Percentiles rank a stretch among this genome's conserved stretches.
Conservation (phyloP, 495 filamentous ascomycete genomes). For the Bathelium albidoporum region DNA sequence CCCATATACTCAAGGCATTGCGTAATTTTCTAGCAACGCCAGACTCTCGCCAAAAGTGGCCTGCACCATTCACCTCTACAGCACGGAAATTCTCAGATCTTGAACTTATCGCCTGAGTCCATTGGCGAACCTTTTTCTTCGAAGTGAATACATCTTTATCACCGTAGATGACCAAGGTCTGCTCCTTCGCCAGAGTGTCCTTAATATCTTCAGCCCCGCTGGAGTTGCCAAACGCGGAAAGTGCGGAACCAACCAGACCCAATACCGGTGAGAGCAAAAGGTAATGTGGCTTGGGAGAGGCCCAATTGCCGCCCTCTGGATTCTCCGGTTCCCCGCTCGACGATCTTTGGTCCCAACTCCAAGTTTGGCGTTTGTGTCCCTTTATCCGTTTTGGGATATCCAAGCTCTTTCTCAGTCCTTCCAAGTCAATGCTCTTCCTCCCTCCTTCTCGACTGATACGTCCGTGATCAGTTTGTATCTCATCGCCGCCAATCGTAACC, state of each 20-base stretch:
- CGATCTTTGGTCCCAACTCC: neutral
- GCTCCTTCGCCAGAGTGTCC: conserved; percentile 28
- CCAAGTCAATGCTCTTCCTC: conserved; percentile 4
- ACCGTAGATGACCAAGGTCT: conserved; percentile 67
- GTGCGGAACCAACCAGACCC: conserved; percentile 49
- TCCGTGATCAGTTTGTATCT: conserved; percentile 21
- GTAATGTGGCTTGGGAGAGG: conserved; percentile 40
- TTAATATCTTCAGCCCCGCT: conserved; percentile 11
- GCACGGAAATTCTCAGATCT: conserved; percentile 35
- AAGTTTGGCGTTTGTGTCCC: conserved; percentile 5
- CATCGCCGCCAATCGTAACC: conserved; percentile 29
- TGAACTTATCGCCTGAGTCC: conserved; percentile 50
- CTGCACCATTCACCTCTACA: conserved; percentile 55
- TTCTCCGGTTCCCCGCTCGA: conserved; percentile 24
- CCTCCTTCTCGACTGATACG: conserved; percentile 22
- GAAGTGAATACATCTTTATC: conserved; percentile 69
- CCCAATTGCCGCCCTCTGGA: conserved; percentile 8
- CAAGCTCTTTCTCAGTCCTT: conserved; percentile 18
- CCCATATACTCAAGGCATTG: conserved; percentile 36
- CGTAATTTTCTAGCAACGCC: conserved; percentile 48
- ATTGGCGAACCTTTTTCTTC: conserved; percentile 53
- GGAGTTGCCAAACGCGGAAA: conserved; percentile 40
- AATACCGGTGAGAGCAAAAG: conserved; percentile 74
- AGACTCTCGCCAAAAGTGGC: conserved; percentile 74
- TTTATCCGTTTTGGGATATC: conserved; percentile 20